Evolutionary conservation across 768 basidiomycete species (phyloP).

Genomic region (Mycena vulgaris): DNA sequence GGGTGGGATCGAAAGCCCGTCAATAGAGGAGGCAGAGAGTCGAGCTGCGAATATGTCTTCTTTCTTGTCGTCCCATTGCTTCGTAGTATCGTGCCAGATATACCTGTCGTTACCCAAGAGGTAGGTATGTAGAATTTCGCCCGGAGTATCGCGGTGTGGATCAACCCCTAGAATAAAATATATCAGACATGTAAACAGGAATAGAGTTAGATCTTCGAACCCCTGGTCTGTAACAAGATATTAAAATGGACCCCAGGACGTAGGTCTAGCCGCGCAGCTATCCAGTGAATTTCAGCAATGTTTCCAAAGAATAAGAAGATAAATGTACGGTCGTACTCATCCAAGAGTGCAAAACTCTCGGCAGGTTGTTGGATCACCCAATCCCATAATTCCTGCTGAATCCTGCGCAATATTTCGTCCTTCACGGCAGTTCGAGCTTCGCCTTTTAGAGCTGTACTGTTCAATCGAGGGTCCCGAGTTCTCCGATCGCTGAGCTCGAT

Average conservation of each 20-base stretch:
- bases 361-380: conserved; percentile 16
- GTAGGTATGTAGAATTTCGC: too few relatives aligned
- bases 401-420: background rate
- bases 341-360: background rate
- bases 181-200: background rate
- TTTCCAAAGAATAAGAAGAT: background rate
- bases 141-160: conserved; percentile 9
- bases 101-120: conserved; percentile 50
- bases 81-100: conserved; percentile 47
- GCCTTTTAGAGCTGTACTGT: background rate
- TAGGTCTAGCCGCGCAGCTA: background rate
- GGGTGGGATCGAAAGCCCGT: conserved; percentile 46
- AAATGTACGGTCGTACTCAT: background rate
- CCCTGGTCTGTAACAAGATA: background rate
- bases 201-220: background rate
- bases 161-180: background rate
- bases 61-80: conserved; percentile 42
- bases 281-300: background rate
- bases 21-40: conserved; percentile 43
- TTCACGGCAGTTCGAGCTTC: background rate
- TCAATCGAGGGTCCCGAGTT: conserved; percentile 3
- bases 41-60: conserved; percentile 43
- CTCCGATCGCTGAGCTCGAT: background rate
- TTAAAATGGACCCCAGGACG: conserved; percentile 7
- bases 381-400: conserved; percentile 6